These are phyloP conservation scores for Geotrichum histeridarum DNA, from an alignment of 1,139 yeast species.

Conservation along the genomic window DNA sequence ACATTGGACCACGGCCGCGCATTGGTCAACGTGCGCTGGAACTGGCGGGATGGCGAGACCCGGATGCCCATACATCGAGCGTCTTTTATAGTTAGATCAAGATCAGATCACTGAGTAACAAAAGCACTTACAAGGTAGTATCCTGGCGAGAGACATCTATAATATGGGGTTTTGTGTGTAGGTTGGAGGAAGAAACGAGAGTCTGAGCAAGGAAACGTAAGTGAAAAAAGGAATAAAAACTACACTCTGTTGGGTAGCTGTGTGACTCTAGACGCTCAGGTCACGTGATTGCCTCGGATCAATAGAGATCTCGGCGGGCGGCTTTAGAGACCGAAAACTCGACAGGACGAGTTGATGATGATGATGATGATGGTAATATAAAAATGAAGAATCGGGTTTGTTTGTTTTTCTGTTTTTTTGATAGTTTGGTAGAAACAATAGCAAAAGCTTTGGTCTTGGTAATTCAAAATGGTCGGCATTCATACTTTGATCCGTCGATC, in stretches of 20 bases:
- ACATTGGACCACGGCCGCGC: constrained; percentile 6
- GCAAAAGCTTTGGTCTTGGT: no score
- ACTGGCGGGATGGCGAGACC: background rate
- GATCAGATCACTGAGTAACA: no score
- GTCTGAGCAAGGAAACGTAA: background rate
- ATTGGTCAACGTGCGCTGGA: background rate
- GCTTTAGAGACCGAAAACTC: no score
- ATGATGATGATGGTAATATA: no score
- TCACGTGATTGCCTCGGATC: background rate
- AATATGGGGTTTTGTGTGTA: background rate
- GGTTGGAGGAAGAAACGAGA: background rate
- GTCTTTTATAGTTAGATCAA: background rate
- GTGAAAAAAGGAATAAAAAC: background rate
- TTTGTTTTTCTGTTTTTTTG: no score
- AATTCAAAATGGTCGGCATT: no score
- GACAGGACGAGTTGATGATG: no score
- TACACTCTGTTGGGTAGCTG: background rate
- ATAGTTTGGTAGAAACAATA: no score
- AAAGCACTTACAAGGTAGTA: constrained; percentile 5
- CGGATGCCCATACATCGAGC: background rate
- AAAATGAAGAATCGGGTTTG: no score
- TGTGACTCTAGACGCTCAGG: background rate
- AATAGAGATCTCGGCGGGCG: no score
- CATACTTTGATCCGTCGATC: no score
- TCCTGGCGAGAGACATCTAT: constrained; percentile 11